Base-by-base conservation (phyloP, 1,284 basidiomycete species). In the Moesziomyces antarcticus region DNA sequence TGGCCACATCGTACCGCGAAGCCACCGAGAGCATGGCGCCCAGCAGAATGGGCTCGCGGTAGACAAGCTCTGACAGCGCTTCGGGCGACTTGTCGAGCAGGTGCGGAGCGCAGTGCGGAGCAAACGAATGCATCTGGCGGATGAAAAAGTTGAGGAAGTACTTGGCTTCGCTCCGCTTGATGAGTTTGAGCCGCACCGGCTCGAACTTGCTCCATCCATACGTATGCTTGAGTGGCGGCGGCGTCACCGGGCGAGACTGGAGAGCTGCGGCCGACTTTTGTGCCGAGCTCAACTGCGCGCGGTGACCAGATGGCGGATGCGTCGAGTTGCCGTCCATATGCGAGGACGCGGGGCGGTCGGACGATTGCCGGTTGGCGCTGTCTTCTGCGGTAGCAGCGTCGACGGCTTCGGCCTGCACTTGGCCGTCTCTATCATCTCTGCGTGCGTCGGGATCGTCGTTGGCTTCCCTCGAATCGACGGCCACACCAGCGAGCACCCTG, bases 21-120 rank as follows among this genome's bases (percentile, higher is more conserved):
- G 75, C 72, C 1, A 77, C 65, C 0, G 75, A 74, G n/a, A 77
- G 65, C 65, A 77, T 77, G 20, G 72, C 68, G 18, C 72, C 75
- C 5, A 77, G 69, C 47, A 77, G 50, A 48, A 77, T 70, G 10
- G 68, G 68, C 40, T 77, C 75, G 20, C 69, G 58, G 40, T 51
- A 63, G 41, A 75, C 69, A 5, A 77, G 75, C 55, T 77, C 75
- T 0, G 75, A 74, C n/a, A 73, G 42, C 13, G 66, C 65, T 22
- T 72, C 72, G 27, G 62, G 64, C 20, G 72, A 74, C 48, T 64
- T 59, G 65, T 74, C 68, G 22, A 74, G 65, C 14, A 67, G 61
- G 43, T 74, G 68, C 1, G 70, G 60, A 20, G 72, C 59, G 53
- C 75, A 77, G 50, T 73, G 75, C 7, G 75, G 75, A 11, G 75